Base-by-base conservation (phyloP, 1,284 basidiomycete genomes). In the Peniophora sp. region DNA sequence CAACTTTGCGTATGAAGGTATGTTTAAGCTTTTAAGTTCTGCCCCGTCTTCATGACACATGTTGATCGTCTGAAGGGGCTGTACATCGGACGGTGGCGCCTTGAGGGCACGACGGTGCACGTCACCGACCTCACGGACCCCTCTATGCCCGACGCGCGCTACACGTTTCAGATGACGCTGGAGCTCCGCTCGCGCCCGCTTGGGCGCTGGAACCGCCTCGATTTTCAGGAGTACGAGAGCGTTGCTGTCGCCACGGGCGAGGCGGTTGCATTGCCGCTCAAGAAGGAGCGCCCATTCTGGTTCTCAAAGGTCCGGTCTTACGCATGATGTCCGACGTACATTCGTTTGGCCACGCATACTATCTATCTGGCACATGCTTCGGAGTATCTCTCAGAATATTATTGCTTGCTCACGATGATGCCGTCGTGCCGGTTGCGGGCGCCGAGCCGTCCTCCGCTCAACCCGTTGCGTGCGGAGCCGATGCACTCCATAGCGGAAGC, bases 191-290 rank as follows among this genome's bases (percentile, higher is more conserved):
- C 89, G 44, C 85, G 86, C 8, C 85, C 85, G 1, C 65, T 89
- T 12, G 92, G 92, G 14, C 73, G 86, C 43, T 97, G 93, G 93
- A 95, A 97, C 68, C 89, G 83, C 62, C 73, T 97, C 55, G 84
- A 92, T 53, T 77, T 96, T 46, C 61, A 75, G 45, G 74, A 77
- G 12, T 96, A 96, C 64, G 76, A 85, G 53, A 85, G 83, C 0
- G 78, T 93, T 27, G 80, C 89, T 55, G 62, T 88, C 23, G 78
- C 77, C 44, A 89, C 79, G 19, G 92, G 89, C 2, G 92, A 95
- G 65, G 72, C 79, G 12, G 66, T 78, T 19, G 81, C 85, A 17
- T 70, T 96, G 45, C 74, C 79, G 8, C 70, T 95, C 58, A 90
- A 88, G 63, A 84, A 94, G 60, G 89, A 93, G 64, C 77, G 90